phyloP scores from a whole-genome alignment of 2,329 filamentous ascomycete genomes.

The Plectosphaerella sp. region DNA sequence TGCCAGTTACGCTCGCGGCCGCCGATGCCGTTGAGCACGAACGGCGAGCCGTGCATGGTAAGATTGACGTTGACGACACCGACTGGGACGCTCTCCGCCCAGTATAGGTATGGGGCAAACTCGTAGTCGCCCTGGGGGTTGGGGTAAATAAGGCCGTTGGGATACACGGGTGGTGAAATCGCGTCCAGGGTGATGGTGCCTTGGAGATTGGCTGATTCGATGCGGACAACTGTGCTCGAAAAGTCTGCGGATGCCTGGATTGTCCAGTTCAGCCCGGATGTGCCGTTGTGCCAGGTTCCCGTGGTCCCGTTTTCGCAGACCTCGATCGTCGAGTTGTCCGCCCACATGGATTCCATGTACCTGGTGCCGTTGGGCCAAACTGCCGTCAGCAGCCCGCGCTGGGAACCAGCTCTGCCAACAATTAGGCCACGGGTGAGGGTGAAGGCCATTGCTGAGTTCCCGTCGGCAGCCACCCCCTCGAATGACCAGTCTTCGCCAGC shows the following conservation, averaged over 20 bases:
- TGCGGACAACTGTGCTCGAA: constrained; percentile 8
- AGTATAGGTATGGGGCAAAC: constrained; percentile 10
- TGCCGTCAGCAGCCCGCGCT: too few species aligned
- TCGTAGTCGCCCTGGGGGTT: constrained; percentile 5
- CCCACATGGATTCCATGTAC: too few species aligned
- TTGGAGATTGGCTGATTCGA: constrained; percentile 13
- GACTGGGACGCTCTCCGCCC: constrained; percentile 12
- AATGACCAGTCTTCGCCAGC: too few species aligned
- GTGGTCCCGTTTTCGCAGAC: too few species aligned
- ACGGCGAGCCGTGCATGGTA: constrained; percentile 11
- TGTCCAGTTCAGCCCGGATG: too few species aligned
- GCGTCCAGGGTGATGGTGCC: constrained; percentile 11
- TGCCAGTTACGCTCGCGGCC: constrained; percentile 13
- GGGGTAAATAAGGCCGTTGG: constrained; percentile 12
- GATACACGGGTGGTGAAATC: constrained; percentile 10
- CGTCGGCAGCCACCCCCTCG: too few species aligned
- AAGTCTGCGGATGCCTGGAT: constrained; percentile 9
- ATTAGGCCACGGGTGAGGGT: too few species aligned
- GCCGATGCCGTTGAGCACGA: constrained; percentile 9
- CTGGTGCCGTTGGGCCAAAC: too few species aligned
- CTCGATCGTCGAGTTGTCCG: too few species aligned
- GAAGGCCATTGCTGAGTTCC: too few species aligned
- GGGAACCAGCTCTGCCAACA: too few species aligned
- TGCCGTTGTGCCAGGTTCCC: too few species aligned
- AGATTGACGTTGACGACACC: constrained; percentile 10